phyloP scores from a whole-genome alignment of 139 green algal species.

The Tetraselmis chui region DNA sequence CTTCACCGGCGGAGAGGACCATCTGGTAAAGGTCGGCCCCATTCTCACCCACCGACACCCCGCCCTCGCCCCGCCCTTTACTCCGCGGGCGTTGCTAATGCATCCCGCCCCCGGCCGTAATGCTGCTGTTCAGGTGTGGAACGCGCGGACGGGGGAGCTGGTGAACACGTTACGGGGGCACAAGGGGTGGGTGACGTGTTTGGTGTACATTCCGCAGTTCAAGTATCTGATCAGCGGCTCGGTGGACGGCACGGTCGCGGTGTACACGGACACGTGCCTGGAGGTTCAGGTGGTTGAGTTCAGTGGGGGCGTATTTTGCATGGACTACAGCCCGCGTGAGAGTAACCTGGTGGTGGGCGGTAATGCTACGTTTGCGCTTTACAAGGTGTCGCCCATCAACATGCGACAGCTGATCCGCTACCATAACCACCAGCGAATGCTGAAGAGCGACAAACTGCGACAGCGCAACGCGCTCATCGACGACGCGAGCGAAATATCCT shows the following conservation, averaged over 20 bases:
- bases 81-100: no score
- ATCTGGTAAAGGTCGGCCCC: not conserved
- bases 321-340: not conserved
- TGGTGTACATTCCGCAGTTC: constrained; percentile 39
- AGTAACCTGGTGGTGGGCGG: not conserved
- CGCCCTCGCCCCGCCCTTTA: no score
- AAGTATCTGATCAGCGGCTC: constrained; percentile 54
- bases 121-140: constrained; percentile 65
- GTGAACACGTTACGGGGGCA: constrained; percentile 54
- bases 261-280: constrained; percentile 57
- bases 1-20: not conserved
- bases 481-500: not conserved
- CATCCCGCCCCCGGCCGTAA: no score
- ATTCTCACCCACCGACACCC: no score
- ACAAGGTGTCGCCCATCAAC: not conserved
- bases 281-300: constrained; percentile 34
- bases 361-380: not conserved
- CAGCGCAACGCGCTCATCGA: not conserved
- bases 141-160: constrained; percentile 38
- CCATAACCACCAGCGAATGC: not conserved
- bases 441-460: not conserved
- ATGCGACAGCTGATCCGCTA: not conserved
- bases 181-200: constrained; percentile 55
- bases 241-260: constrained; percentile 55
- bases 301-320: not conserved